Evolutionary conservation across 805 yeast genomes (phyloP), one percentile per base, ranked within the genome.

Genomic region (Kluyveromyces starmeri): DNA sequence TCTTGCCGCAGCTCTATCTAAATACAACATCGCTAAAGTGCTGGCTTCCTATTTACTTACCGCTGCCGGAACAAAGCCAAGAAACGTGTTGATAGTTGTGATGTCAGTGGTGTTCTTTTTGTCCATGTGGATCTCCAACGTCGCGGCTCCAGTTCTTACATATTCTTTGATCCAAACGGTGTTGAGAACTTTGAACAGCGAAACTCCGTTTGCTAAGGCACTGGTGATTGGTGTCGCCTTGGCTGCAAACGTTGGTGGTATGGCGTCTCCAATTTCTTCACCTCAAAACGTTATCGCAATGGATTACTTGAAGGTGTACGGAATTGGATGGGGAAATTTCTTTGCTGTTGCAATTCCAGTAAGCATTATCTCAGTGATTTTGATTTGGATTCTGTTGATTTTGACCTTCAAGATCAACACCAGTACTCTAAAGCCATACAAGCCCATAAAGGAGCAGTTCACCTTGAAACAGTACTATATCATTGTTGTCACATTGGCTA

Each of bases 41-140:
- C 67, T 85, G 23, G 89, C 96, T n/a, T 82, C 95, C 1, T 76
- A 73, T 59, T 72, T 89, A 38, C 64, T 89, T 37, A 71, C 86
- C 3, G 61, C 67, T 32, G 88, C 94, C 2, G 96, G 96, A 19
- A 78, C 82, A 7, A 75, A 77, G 42, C 97, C 97, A 15, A 68
- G 82, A 31, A 70, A 74, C 41, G 80, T 89, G 10, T 59, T 86
- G 29, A 59, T 88, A 26, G 71, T 85, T 28, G 76, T 86, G 38
- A 85, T 89, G 96, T 60, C 70, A 26, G 92, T 89, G 14, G 78
- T 96, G 0, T 68, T 88, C 39, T 78, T 88, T 55, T 67, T 85
- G 36, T 76, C 95, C 5, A 86, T 89, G 83, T 88, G 95, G 94
- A 88, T 89, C 40, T 82, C 94, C 17, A 89, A 89, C 59, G 97